phyloP scores from a whole-genome alignment of 208 protist genomes.

The Tritrichomonas musculus region DNA sequence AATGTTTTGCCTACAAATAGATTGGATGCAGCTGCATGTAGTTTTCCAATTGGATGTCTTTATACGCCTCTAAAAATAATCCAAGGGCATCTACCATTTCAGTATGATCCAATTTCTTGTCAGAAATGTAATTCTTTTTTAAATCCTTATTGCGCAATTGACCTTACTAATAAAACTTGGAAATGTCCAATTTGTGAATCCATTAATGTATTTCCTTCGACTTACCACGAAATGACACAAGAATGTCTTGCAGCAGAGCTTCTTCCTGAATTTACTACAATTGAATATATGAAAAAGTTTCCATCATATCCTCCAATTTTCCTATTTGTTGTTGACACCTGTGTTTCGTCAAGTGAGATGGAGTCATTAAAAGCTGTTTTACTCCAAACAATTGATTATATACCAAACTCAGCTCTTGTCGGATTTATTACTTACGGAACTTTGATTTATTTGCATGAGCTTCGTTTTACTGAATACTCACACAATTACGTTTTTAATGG shows the following conservation, averaged over 20 bases:
- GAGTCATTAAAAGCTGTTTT: slow-evolving; percentile 75
- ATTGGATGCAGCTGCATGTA: slow-evolving; percentile 75
- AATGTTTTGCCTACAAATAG: slow-evolving; percentile 77
- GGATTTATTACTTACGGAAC: slow-evolving; percentile 90
- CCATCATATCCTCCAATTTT: slow-evolving; percentile 57
- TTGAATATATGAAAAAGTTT: slow-evolving; percentile 74
- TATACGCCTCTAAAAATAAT: slow-evolving; percentile 82
- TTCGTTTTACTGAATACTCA: slow-evolving; percentile 57
- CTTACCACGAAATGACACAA: slow-evolving; percentile 76
- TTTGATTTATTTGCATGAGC: slow-evolving; percentile 72
- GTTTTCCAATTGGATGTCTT: slow-evolving; percentile 82
- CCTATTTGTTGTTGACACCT: slow-evolving; percentile 90
- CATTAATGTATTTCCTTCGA: slow-evolving; percentile 75
- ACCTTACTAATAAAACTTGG: slow-evolving; percentile 64
- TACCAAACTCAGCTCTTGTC: slow-evolving; percentile 79
- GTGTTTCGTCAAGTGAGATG: slow-evolving; percentile 60
- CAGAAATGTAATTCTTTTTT: background rate
- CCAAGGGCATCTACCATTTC: background rate
- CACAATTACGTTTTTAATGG: slow-evolving; percentile 68
- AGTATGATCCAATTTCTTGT: background rate
- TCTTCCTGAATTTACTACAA: slow-evolving; percentile 71
- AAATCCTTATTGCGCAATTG: slow-evolving; percentile 46
- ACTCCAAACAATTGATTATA: slow-evolving; percentile 66
- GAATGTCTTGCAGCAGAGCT: slow-evolving; percentile 76
- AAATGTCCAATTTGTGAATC: slow-evolving; percentile 82